Base-by-base conservation (phyloP, 768 basidiomycete genomes). In the Russula lepida region DNA sequence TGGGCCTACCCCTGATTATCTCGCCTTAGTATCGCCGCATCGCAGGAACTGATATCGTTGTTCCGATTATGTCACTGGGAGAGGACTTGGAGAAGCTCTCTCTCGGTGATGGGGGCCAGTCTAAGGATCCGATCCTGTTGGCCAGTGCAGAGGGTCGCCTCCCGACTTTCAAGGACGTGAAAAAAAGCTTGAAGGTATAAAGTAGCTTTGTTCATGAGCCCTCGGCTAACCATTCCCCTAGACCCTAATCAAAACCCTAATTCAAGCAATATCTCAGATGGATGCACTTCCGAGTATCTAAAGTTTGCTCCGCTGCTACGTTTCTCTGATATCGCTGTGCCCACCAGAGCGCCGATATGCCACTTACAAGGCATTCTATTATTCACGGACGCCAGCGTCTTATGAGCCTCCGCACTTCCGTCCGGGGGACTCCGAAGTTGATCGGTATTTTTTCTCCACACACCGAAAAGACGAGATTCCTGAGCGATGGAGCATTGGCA, bases 351-450 rank as follows among this genome's bases (percentile, higher is more conserved):
- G 84, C 50, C 86, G 92, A 35, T 94, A 79, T 68, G 89, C 91
- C n/a, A 89, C 86, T 23, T 90, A 94, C 76, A 94, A 95, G 70
- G 73, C 91, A 12, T 91, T 87, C 69, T 94, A 92, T 70, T 87
- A 86, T 15, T 84, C 89, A 50, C 77, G 82, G 23, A 85, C 90
- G 13, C 92, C 92, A 0, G 74, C 78, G 9, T 85, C 92, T 54
- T 95, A 95, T 67, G 88, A 95, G 69, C 92, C 92, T 6, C 88
- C 88, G 0, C 76, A 85, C 70, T 93, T 93, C 68, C 79, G 81
- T 59, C 73, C 86, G 5, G 89, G 84, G 0, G 89, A 93, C 68
- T 73, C 74, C 6, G 77, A 84, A n/a, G 81, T 80, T 63, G 84
- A 91, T 69, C 87, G 77, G 60, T 91, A 87, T 83, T 88, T 82